These are phyloP conservation scores for Boletus sp. DNA, from an alignment of 1,284 basidiomycete genomes.

Conservation along the genomic window DNA sequence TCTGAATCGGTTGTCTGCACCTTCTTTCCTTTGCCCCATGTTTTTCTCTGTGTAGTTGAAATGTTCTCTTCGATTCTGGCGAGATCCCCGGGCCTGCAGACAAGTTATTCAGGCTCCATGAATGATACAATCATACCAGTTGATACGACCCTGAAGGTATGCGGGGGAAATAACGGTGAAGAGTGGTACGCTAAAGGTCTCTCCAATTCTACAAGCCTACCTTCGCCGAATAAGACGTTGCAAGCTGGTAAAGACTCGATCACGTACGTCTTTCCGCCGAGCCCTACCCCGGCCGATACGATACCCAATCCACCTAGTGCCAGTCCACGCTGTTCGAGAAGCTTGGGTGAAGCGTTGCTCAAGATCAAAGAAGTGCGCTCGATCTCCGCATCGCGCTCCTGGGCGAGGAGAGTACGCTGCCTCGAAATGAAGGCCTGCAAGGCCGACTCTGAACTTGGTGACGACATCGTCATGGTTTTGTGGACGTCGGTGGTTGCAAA, in stretches of 20 bases:
- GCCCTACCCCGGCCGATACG: constrained; percentile 67
- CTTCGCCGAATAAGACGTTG: constrained; percentile 27
- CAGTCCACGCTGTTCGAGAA: constrained; percentile 85
- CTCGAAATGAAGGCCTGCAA: constrained; percentile 65
- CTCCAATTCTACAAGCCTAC: constrained; percentile 82
- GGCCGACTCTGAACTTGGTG: constrained; percentile 33
- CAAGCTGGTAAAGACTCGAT: neutral
- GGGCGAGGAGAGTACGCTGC: constrained; percentile 64
- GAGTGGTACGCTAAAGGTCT: constrained; percentile 78
- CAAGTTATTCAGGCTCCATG: constrained; percentile 5
- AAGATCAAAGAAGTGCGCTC: constrained; percentile 77
- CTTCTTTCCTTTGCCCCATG: constrained; percentile 42
- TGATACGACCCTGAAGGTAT: constrained; percentile 66
- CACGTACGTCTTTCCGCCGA: constrained; percentile 86
- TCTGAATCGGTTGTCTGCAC: constrained; percentile 29
- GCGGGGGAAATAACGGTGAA: constrained; percentile 72
- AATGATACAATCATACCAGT: neutral
- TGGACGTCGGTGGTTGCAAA: too few species aligned
- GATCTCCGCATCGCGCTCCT: constrained; percentile 80
- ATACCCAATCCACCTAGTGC: constrained; percentile 74
- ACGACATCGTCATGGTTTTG: constrained; percentile 6
- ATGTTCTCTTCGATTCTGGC: constrained; percentile 78
- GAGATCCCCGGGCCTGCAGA: constrained; percentile 68
- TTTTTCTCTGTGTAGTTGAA: constrained; percentile 42
- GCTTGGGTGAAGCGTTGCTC: constrained; percentile 78